Conservation (phyloP, 805 yeast genomes). For the Candida chauliodis region DNA sequence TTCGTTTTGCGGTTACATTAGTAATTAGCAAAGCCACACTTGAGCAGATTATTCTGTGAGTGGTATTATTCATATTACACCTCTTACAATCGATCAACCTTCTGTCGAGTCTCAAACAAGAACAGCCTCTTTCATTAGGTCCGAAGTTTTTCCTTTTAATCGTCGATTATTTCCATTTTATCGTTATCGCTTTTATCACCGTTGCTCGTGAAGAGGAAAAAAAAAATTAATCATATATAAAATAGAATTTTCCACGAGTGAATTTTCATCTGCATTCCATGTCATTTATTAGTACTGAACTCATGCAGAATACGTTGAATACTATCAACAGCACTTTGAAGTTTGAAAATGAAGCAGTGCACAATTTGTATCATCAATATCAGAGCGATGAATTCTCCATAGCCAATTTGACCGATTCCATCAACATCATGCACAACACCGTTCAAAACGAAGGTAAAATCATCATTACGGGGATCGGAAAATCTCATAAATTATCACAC, state of each 20-base stretch:
- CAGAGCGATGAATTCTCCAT: constrained; percentile 43
- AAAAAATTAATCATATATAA: background rate
- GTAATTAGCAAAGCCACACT: too few relatives aligned
- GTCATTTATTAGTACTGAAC: background rate
- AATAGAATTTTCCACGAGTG: background rate
- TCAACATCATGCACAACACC: constrained; percentile 32
- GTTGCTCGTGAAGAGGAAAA: too few relatives aligned
- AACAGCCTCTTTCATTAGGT: too few relatives aligned
- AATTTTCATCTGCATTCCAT: background rate
- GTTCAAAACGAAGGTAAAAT: constrained; percentile 55
- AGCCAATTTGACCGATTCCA: constrained; percentile 39
- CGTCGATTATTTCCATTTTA: too few relatives aligned
- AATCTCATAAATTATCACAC: constrained; percentile 73
- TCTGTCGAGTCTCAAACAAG: too few relatives aligned
- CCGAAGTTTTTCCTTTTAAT: too few relatives aligned
- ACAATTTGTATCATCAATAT: constrained; percentile 44
- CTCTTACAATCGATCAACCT: too few relatives aligned
- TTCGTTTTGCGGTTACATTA: too few relatives aligned
- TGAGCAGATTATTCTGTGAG: too few relatives aligned
- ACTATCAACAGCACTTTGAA: constrained; percentile 40
- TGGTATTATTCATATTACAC: too few relatives aligned
- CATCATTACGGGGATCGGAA: constrained; percentile 80
- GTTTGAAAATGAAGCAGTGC: constrained; percentile 47
- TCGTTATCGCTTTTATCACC: too few relatives aligned
- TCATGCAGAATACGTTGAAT: constrained; percentile 15